Conservation (phyloP, 805 yeast genomes). For the Ogataea trehalophila region DNA sequence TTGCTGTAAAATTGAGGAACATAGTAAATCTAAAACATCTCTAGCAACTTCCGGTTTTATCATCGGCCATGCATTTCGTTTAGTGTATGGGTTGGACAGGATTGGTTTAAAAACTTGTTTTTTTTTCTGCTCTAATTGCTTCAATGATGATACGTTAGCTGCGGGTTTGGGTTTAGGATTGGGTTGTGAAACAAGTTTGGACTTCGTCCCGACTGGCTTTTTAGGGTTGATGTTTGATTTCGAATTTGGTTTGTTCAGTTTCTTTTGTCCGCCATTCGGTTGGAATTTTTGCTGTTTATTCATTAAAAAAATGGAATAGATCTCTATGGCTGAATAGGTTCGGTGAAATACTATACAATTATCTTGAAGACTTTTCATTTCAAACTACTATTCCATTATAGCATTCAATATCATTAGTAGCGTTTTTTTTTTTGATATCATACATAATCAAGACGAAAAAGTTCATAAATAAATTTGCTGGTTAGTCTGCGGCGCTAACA, state of each 20-base stretch:
- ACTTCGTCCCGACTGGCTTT: neutral
- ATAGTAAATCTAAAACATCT: slow-evolving; percentile 26
- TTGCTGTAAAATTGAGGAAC: slow-evolving; percentile 9
- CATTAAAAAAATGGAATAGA: neutral
- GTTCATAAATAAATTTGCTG: too few species aligned
- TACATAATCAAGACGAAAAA: too few species aligned
- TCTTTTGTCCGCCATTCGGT: neutral
- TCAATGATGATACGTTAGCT: slow-evolving; percentile 17
- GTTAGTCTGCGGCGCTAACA: too few species aligned
- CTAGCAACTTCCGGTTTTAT: slow-evolving; percentile 30
- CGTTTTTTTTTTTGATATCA: too few species aligned
- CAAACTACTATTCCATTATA: too few species aligned
- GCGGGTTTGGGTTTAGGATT: neutral
- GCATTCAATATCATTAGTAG: too few species aligned
- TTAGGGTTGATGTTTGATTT: neutral
- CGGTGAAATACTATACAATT: too few species aligned
- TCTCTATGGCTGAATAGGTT: too few species aligned
- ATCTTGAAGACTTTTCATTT: too few species aligned
- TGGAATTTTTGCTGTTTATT: slow-evolving; percentile 4
- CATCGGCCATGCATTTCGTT: slow-evolving; percentile 37
- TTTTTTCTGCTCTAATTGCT: slow-evolving; percentile 44
- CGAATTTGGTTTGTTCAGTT: neutral
- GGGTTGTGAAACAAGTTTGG: neutral
- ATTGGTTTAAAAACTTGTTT: slow-evolving; percentile 61
- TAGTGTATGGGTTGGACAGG: slow-evolving; percentile 57